Base-by-base conservation (phyloP, 768 basidiomycete genomes). In the Tulasnella sp. region DNA sequence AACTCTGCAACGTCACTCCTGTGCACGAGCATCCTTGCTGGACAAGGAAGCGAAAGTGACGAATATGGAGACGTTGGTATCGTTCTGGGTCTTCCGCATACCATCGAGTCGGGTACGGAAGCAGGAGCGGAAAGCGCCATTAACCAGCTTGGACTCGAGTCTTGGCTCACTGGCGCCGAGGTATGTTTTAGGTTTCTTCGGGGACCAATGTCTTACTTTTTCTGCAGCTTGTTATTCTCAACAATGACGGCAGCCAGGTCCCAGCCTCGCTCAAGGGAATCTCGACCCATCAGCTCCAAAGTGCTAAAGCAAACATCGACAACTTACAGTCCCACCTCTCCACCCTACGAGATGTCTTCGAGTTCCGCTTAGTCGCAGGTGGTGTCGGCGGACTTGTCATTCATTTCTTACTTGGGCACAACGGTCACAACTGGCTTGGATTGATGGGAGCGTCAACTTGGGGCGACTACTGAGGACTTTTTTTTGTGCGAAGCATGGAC, bases 41-140 rank as follows among this genome's bases (percentile, higher is more conserved):
- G 49, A 22, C 37, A 29, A 40, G 39, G 49, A 24, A 51, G 49
- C 40, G 49, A 51, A 42, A 51, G 49, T 32, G 49, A 51, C 29
- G 37, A 51, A 22, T 51, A 24, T 16, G 33, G 49, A 13, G 49
- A 51, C 27, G 41, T 31, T 27, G 49, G n/a, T 5, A 51, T 51
- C 49, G 41, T 41, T 31, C 9, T 51, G 10, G 49, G 49, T 15
- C 40, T 28, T 24, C 20, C 35, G 37, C 22, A n/a, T n/a, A n/a
- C n/a, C n/a, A n/a, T n/a, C n/a, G n/a, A n/a, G n/a, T n/a, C n/a
- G n/a, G n/a, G 49, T 10, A 40, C 41, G 4, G 28, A 51, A 32
- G 20, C 27, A 2, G 25, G 28, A 33, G 37, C 49, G 25, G 39
- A 12, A 43, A 29, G 35, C 40, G 19, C 24, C n/a, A 15, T 42